Base-by-base conservation (phyloP, 2,329 filamentous ascomycete species). In the Aspergillus brasiliensis region DNA sequence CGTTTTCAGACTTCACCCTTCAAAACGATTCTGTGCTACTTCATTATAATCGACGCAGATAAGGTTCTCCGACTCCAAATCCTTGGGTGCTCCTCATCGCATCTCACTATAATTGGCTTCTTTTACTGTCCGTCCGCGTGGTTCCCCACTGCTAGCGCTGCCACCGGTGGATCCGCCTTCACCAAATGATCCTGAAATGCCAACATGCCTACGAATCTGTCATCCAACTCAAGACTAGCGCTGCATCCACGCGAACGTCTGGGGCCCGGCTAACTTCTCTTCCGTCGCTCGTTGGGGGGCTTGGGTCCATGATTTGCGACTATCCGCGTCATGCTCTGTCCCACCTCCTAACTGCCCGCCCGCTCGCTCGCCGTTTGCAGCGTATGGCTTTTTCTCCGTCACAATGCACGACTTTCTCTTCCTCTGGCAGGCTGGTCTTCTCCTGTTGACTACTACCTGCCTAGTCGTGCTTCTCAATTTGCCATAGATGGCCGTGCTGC, bases 241-340 rank as follows among this genome's bases (percentile, higher is more conserved):
- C 13, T 28, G 46, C 46, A 27, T 49, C 46, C 46, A 49, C 46
- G 19, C 46, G 38, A 55, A 55, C 38, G 19, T 21, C 52, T 55
- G 51, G 51, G 51, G 51, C 23, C 51, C 38, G 52, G 25, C 25
- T 55, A 42, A 27, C 38, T 15, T 13, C n/a, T 44, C 17, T 25
- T n/a, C 52, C 52, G 52, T 46, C 37, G 52, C 40, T 54, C 8
- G 40, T 42, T 54, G 37, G 51, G 25, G 28, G 37, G 37, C 27
- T 54, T 54, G 17, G 37, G 40, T 34, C 31, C 17, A 21, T 27
- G 38, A 55, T 55, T 38, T 21, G 40, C 52, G 25, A 55, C 52
- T 28, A 49, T 49, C 46, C 52, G 52, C 52, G 52, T 55, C 52
- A 55, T 55, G 52, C 52, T 46, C 23, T 55, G 52, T 54, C 52